phyloP scores from a whole-genome alignment of 2,329 filamentous ascomycete species.

The Neonectria ditissima region DNA sequence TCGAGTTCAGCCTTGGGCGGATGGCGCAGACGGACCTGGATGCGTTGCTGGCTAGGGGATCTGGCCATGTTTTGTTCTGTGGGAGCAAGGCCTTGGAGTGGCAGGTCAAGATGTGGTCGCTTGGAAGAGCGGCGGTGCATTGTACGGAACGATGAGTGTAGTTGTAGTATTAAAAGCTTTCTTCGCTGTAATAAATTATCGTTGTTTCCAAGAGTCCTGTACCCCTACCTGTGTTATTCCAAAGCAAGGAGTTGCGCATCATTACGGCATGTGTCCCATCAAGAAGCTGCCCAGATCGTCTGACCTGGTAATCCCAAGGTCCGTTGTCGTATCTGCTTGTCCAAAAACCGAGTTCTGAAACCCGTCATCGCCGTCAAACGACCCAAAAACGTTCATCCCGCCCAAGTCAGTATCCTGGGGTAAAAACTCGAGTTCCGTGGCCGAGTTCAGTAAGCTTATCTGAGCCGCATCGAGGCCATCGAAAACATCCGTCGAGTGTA shows the following conservation, averaged over 20 bases:
- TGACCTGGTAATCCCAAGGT: background rate
- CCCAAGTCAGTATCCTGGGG: conserved; percentile 2
- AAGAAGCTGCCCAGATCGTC: conserved; percentile 14
- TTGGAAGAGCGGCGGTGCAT: conserved; percentile 10
- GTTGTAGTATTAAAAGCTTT: background rate
- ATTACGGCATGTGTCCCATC: background rate
- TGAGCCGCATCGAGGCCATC: conserved; percentile 1
- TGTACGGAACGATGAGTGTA: conserved; percentile 10
- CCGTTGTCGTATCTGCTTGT: background rate
- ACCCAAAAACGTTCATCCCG: conserved; percentile 6
- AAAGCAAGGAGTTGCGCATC: too few relatives aligned
- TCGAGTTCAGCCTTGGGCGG: conserved; percentile 18
- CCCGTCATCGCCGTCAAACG: conserved; percentile 4
- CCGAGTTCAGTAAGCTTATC: background rate
- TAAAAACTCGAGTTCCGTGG: conserved; percentile 7
- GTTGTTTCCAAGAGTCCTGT: background rate
- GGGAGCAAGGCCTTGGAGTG: conserved; percentile 43
- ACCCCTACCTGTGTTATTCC: background rate
- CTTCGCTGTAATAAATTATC: background rate
- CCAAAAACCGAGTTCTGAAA: conserved; percentile 1
- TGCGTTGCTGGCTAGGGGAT: background rate
- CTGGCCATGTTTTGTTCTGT: conserved; percentile 30
- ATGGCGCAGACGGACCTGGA: conserved; percentile 23
- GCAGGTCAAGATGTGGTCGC: conserved; percentile 42
- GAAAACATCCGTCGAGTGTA: conserved; percentile 8